Evolutionary conservation across 805 yeast species (phyloP).

Genomic region (Ogataea methanolica): DNA sequence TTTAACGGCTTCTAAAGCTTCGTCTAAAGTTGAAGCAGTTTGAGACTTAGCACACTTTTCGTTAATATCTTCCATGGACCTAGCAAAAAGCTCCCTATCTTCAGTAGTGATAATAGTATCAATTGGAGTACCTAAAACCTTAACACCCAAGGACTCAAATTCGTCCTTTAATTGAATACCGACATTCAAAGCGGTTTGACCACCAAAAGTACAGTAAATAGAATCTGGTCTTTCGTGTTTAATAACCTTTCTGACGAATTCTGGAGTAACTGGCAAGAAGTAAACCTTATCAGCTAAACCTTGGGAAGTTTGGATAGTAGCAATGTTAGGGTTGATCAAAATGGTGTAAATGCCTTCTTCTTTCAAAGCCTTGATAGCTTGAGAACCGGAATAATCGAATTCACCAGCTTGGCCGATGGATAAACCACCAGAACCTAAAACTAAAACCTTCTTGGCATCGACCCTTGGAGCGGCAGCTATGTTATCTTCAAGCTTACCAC

Average conservation of each 20-base stretch:
- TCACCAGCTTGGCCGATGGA: constrained; percentile 99
- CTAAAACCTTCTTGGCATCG: constrained; percentile 84
- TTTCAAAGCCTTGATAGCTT: constrained; percentile 96
- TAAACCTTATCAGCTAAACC: constrained; percentile 98
- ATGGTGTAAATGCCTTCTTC: constrained; percentile 97
- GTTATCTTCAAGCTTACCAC: constrained; percentile 75
- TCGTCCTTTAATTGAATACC: constrained; percentile 96
- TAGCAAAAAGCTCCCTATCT: constrained; percentile 94
- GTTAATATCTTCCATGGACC: constrained; percentile 89
- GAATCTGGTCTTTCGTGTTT: constrained; percentile 95
- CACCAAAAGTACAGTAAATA: constrained; percentile 95
- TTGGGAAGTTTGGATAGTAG: constrained; percentile 96
- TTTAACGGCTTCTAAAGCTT: constrained; percentile 80
- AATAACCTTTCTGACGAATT: constrained; percentile 93
- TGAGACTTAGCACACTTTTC: constrained; percentile 95
- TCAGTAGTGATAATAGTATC: constrained; percentile 96
- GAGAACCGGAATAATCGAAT: constrained; percentile 97
- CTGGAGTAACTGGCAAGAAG: constrained; percentile 96
- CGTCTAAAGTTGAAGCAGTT: constrained; percentile 75
- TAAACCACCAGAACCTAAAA: constrained; percentile 96
- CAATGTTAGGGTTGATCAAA: constrained; percentile 95
- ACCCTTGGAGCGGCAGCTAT: constrained; percentile 71
- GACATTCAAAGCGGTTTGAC: constrained; percentile 95
- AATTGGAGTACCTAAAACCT: constrained; percentile 94
- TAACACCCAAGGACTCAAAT: constrained; percentile 85